phyloP scores from a whole-genome alignment of 805 yeast species.

The Wickerhamomyces strasburgensis region DNA sequence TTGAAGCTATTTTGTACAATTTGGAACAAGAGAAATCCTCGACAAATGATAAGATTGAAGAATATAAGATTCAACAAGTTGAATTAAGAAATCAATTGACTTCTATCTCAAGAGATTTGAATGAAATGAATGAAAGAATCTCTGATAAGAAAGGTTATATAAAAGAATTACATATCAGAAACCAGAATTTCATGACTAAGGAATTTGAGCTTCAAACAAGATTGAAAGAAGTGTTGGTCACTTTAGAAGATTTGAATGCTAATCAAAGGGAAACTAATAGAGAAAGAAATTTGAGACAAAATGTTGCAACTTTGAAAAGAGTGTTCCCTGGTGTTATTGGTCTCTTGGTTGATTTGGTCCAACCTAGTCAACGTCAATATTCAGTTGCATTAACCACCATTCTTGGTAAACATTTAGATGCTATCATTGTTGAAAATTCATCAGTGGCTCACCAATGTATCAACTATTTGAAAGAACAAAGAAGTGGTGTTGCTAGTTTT shows the following conservation, averaged over 20 bases:
- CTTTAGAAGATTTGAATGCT: conserved; percentile 70
- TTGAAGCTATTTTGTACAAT: conserved; percentile 32
- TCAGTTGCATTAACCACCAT: conserved; percentile 71
- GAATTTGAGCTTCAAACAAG: conserved; percentile 62
- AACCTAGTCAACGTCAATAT: conserved; percentile 68
- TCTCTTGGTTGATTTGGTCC: conserved; percentile 70
- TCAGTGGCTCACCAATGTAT: conserved; percentile 72
- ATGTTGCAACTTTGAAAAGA: conserved; percentile 61
- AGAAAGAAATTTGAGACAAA: conserved; percentile 69
- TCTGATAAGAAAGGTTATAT: conserved; percentile 36
- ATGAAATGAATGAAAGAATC: conserved; percentile 31
- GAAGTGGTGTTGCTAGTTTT: conserved; percentile 81
- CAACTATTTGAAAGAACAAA: conserved; percentile 73
- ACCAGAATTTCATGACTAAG: conserved; percentile 36
- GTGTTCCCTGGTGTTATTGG: conserved; percentile 86
- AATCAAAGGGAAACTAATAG: conserved; percentile 68
- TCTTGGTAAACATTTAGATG: conserved; percentile 74
- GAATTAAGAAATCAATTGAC: conserved; percentile 26
- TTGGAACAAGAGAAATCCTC: conserved; percentile 33
- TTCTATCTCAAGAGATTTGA: conserved; percentile 19
- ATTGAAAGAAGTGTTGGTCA: conserved; percentile 52
- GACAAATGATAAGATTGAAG: conserved; percentile 31
- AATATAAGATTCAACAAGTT: conserved; percentile 28
- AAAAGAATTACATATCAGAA: conserved; percentile 33
- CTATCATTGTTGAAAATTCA: conserved; percentile 75